A percentile compares a stretch with the other conserved stretches of the same genome.
Conservation (phyloP, 2,329 filamentous ascomycete genomes). For the Fusarium sp. region DNA sequence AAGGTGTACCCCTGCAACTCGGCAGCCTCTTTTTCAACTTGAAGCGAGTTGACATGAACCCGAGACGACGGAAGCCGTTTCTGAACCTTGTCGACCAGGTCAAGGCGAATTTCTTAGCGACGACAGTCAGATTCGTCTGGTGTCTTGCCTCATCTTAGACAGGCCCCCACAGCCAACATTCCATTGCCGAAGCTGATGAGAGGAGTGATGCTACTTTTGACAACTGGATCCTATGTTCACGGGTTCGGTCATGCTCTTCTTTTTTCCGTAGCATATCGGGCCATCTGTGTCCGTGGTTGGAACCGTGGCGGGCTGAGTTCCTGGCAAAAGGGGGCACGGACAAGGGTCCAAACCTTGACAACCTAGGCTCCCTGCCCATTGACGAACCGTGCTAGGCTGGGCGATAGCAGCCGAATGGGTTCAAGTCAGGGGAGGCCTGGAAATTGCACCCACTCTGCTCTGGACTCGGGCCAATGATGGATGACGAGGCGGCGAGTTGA, state of each 20-base stretch:
- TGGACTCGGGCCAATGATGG: constrained; percentile 25
- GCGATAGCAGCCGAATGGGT: neutral
- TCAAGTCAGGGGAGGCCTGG: constrained; percentile 20
- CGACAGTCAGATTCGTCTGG: neutral
- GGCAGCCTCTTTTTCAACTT: constrained; percentile 12
- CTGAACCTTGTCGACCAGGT: constrained; percentile 11
- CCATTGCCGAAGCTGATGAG: constrained; percentile 1
- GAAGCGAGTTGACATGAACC: constrained; percentile 8
- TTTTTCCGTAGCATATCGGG: neutral
- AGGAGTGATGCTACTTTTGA: constrained; percentile 1
- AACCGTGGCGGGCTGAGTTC: constrained; percentile 14
- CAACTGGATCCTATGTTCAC: too few species aligned
- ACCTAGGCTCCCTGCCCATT: constrained; percentile 7
- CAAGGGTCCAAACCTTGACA: constrained; percentile 20
- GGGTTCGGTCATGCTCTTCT: neutral
- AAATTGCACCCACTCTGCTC: constrained; percentile 33
- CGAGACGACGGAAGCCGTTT: constrained; percentile 5
- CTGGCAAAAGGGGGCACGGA: constrained; percentile 36
- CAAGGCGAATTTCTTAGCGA: neutral
- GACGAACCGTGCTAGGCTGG: constrained; percentile 28
- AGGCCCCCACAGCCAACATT: neutral
- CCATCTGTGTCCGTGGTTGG: neutral
- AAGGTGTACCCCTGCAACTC: constrained; percentile 22
- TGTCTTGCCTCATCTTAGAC: neutral
- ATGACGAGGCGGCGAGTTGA: constrained; percentile 9